A percentile compares a stretch with the other conserved stretches of the same genome.
Evolutionary conservation across 2,329 filamentous ascomycete genomes (phyloP).

Genomic region (Epichloe bromicola): DNA sequence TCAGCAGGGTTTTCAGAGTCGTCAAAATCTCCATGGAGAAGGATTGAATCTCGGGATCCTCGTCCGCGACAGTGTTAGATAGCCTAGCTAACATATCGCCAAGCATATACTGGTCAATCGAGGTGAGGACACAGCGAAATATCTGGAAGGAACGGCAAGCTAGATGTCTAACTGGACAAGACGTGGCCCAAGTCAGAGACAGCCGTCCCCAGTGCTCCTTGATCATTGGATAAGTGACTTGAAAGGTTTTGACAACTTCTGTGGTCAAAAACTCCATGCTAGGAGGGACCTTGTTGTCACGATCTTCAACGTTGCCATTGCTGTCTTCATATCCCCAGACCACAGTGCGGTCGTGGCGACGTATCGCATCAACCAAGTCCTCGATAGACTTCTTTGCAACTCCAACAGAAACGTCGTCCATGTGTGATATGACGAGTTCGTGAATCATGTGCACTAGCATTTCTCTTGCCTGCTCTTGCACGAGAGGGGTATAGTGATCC

Average conservation of each 20-base stretch:
- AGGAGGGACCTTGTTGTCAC: conserved; percentile 67
- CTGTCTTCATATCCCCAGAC: conserved; percentile 93
- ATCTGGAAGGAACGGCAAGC: conserved; percentile 96
- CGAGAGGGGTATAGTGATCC: conserved; percentile 92
- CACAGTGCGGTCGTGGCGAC: conserved; percentile 69
- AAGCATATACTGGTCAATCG: conserved; percentile 84
- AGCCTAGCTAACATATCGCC: conserved; percentile 91
- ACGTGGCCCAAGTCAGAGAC: conserved; percentile 90
- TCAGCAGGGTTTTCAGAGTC: conserved; percentile 82
- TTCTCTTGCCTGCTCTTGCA: conserved; percentile 92
- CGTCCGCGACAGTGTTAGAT: conserved; percentile 93
- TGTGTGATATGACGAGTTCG: conserved; percentile 71
- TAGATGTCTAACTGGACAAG: conserved; percentile 85
- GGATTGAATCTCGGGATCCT: conserved; percentile 85
- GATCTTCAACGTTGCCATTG: conserved; percentile 62
- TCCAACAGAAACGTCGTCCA: conserved; percentile 54
- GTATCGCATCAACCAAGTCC: conserved; percentile 74
- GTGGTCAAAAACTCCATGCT: conserved; percentile 78
- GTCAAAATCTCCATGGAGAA: conserved; percentile 98
- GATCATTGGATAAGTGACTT: conserved; percentile 70
- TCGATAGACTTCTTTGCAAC: conserved; percentile 65
- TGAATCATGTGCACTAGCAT: conserved; percentile 98
- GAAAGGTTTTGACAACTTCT: conserved; percentile 75
- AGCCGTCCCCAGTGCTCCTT: conserved; percentile 85
- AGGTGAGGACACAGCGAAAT: conserved; percentile 85